A percentile compares a stretch with the other conserved stretches of the same genome.
phyloP scores from a whole-genome alignment of 169 alveolate species.

The Plasmodium vinckei region DNA sequence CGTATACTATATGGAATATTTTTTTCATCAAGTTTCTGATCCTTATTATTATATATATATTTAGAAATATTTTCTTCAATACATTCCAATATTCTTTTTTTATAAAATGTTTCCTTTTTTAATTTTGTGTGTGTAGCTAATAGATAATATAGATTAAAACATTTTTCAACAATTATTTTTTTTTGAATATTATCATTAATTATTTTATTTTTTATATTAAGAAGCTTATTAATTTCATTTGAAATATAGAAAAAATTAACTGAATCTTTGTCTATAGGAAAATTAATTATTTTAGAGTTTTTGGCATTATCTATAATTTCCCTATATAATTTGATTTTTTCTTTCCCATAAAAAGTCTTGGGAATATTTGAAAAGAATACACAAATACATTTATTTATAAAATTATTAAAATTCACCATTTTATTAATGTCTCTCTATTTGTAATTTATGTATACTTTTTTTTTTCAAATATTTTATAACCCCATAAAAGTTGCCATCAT shows the following conservation, averaged over 20 bases:
- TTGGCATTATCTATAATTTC: slow-evolving; percentile 27
- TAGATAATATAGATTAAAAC: slow-evolving; percentile 44
- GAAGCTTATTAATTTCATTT: slow-evolving; percentile 20
- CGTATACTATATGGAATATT: slow-evolving; percentile 40
- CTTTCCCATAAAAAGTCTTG: slow-evolving; percentile 14
- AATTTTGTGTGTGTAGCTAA: slow-evolving; percentile 27
- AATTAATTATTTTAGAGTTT: slow-evolving; percentile 23
- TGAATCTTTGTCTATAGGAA: slow-evolving; percentile 39
- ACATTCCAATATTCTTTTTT: slow-evolving; percentile 20
- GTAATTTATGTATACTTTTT: too few species aligned
- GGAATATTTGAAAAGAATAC: slow-evolving; percentile 30
- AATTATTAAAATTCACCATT: slow-evolving; percentile 1
- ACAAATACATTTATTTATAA: slow-evolving; percentile 27
- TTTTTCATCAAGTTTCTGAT: slow-evolving; percentile 11
- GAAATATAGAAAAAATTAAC: slow-evolving; percentile 39
- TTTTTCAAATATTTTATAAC: too few species aligned
- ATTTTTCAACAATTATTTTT: neutral
- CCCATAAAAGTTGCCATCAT: too few species aligned
- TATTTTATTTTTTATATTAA: slow-evolving; percentile 2
- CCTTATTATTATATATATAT: neutral
- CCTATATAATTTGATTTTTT: slow-evolving; percentile 15
- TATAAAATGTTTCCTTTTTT: slow-evolving; percentile 13
- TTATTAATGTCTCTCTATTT: slow-evolving; percentile 1
- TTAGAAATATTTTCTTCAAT: slow-evolving; percentile 24
- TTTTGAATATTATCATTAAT: neutral